phyloP scores from a whole-genome alignment of 805 yeast species.

The Kazachstania kunashirensis region DNA sequence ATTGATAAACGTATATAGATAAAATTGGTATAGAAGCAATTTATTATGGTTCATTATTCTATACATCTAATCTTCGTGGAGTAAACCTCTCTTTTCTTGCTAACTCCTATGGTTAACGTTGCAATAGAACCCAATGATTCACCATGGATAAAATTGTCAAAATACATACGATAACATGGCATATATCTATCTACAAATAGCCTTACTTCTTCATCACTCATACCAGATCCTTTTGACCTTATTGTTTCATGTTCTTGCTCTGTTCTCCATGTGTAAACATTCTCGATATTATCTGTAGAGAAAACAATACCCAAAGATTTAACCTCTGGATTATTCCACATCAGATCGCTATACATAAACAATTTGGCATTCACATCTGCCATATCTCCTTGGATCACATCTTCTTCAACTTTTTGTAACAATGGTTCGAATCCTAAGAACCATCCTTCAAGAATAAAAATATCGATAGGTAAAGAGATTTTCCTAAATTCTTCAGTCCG shows the following conservation, averaged over 20 bases:
- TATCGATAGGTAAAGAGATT: conserved; percentile 38
- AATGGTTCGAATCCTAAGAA: conserved; percentile 63
- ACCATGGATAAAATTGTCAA: conserved; percentile 31
- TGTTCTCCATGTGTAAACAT: conserved; percentile 70
- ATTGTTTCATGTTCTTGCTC: conserved; percentile 39
- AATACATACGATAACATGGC: conserved; percentile 75
- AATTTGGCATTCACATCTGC: conserved; percentile 45
- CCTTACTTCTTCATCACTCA: conserved; percentile 64
- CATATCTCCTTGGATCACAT: conserved; percentile 22
- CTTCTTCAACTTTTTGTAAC: conserved; percentile 14
- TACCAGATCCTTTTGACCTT: conserved; percentile 51
- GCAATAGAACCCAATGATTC: conserved; percentile 27
- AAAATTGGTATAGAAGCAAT: too few relatives aligned
- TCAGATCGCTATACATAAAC: conserved; percentile 36
- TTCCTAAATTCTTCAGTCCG: conserved; percentile 33
- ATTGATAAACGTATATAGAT: too few relatives aligned
- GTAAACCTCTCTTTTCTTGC: conserved; percentile 18
- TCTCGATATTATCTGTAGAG: conserved; percentile 46
- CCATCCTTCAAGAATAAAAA: conserved; percentile 89
- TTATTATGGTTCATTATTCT: conserved; percentile 10
- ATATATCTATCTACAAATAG: conserved; percentile 72
- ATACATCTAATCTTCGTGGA: conserved; percentile 11
- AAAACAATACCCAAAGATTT: conserved; percentile 54
- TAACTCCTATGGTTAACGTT: conserved; percentile 26
- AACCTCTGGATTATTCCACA: conserved; percentile 39